Base-by-base conservation (phyloP, 257 asterid species). In the Petunia secreta region DNA sequence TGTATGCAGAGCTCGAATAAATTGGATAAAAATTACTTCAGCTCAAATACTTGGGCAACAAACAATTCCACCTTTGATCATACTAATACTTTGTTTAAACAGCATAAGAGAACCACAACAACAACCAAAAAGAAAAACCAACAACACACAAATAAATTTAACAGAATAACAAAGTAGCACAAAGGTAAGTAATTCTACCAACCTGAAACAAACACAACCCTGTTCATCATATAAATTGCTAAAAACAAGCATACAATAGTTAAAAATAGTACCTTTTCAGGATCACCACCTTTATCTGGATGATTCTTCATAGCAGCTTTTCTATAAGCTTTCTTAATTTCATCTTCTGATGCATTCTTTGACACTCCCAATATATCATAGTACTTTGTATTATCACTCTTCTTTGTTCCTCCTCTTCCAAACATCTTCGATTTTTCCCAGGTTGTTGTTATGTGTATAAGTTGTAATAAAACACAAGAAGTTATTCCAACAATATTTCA, bases 201-300 rank as follows among this genome's bases (percentile, higher is more conserved):
- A 54, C 59, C 54, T 75, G 41, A 60, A 69, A 55, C 15, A 74
- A 43, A 73, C 69, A 55, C 82, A 40, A 80, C 69, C 13, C 39
- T 25, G 10, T 5, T 8, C 6, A 40, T 25, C 6, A 2, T 4
- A 15, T 67, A 14, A 11, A 1, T 4, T 3, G 53, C 8, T 16
- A 65, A 25, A 38, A n/a, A 44, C 2, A 40, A 2, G 8, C 15
- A 65, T 1, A 5, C 38, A 54, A 54, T n/a, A 4, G 36, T 46
- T 3, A 25, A 5, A 13, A 48, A n/a, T 46, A 34, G 3, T 80
- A 90, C 98, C 97, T 93, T 93, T 73, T 93, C 97, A 16, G 98
- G 98, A 10, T 93, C 97, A n/a, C 98, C 97, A 14, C 98, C 97
- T 89, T 93, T 93, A 65, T 91, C 97, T 7, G 97, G 98, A 84